phyloP scores from a whole-genome alignment of 225 moss, liverwort and hornwort genomes.

The Asterella californica region DNA sequence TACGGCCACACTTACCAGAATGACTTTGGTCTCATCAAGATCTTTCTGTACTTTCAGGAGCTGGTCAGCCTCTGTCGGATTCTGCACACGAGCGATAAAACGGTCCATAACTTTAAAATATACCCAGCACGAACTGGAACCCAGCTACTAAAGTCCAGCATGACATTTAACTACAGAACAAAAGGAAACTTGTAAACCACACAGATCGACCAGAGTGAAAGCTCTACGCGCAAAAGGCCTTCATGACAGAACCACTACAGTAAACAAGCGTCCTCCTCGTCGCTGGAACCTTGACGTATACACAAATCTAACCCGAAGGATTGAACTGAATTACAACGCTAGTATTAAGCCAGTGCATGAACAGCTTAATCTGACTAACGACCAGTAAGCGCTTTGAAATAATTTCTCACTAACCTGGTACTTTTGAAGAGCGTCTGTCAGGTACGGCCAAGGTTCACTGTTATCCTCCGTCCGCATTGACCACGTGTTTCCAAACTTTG shows the following conservation, averaged over 20 bases:
- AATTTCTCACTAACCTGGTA: conserved; percentile 55
- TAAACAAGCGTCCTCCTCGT: background rate
- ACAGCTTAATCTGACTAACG: no score
- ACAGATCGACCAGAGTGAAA: background rate
- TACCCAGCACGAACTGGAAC: background rate
- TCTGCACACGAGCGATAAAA: conserved; percentile 42
- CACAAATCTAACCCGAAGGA: no score
- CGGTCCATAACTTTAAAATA: background rate
- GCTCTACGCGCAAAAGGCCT: background rate
- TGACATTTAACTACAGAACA: background rate
- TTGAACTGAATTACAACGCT: no score
- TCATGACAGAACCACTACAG: background rate
- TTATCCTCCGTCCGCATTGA: conserved; percentile 68
- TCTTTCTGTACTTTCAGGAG: conserved; percentile 95
- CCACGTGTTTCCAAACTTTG: conserved; percentile 85
- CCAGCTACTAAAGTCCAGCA: background rate
- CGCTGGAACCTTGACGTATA: no score
- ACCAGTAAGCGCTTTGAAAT: no score
- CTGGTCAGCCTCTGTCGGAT: conserved; percentile 98
- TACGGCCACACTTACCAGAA: conserved; percentile 53
- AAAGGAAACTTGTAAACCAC: background rate
- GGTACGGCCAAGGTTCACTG: conserved; percentile 79
- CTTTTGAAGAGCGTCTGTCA: conserved; percentile 69
- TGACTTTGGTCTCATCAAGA: conserved; percentile 95
- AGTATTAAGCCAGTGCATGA: no score